phyloP scores from a whole-genome alignment of 345 rosid species.

The Melaleuca alternifolia region DNA sequence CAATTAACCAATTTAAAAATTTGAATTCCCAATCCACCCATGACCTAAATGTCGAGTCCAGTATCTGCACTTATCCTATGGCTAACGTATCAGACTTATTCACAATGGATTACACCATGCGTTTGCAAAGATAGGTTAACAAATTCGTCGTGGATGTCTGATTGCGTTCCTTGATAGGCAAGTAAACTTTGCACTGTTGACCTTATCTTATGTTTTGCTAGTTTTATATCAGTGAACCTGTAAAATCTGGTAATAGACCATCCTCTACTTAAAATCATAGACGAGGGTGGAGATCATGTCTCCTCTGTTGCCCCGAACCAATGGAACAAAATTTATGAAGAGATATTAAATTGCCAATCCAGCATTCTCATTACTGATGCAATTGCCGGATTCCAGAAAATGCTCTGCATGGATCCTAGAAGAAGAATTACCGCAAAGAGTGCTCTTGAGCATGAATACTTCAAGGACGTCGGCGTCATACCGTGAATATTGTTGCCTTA shows the following conservation, averaged over 20 bases:
- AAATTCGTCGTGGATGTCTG: neutral
- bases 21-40: neutral
- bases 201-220: neutral
- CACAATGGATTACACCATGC: neutral
- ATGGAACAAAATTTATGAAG: neutral
- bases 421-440: conserved; percentile 80
- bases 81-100: neutral
- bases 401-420: conserved; percentile 88
- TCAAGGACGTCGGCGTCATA: conserved; percentile 41
- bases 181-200: neutral
- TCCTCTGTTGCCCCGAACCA: neutral
- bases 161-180: neutral
- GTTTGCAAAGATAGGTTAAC: neutral
- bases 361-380: neutral
- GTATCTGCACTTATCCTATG: neutral
- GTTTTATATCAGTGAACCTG: neutral
- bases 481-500: conserved; percentile 11
- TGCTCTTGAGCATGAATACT: conserved; percentile 84
- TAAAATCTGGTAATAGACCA: neutral
- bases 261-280: neutral
- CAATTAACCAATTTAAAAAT: neutral
- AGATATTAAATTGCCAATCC: neutral
- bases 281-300: neutral
- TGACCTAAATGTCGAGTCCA: neutral
- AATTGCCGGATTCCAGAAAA: conserved; percentile 43